A percentile compares a stretch with the other conserved stretches of the same genome.
Evolutionary conservation across 176 grass and related monocot genomes (phyloP).

Genomic region (Carex parvula): DNA sequence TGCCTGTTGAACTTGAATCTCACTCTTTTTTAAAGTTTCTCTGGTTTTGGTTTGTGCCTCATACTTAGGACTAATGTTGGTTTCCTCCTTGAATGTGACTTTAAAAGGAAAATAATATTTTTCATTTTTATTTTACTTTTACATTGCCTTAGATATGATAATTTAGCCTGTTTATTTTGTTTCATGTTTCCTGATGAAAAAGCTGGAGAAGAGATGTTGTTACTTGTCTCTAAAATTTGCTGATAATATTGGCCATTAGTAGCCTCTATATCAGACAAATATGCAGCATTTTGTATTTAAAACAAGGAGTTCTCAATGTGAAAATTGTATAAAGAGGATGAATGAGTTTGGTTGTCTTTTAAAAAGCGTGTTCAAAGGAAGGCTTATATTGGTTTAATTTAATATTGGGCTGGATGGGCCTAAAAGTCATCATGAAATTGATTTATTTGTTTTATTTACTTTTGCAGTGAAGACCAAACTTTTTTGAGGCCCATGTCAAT

Average conservation of each 20-base stretch:
- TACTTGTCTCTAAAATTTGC: background rate
- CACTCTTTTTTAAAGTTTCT: background rate
- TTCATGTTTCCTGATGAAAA: background rate
- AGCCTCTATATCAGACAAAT: background rate
- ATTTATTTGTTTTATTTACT: background rate
- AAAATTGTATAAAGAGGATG: background rate
- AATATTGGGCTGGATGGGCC: background rate
- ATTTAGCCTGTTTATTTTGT: background rate
- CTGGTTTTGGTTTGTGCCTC: slow-evolving; percentile 12
- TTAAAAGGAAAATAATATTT: background rate
- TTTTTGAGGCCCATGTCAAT: background rate
- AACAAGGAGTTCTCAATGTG: background rate
- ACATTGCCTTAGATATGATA: background rate
- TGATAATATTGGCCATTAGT: background rate
- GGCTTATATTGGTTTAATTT: background rate
- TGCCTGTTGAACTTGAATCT: slow-evolving; percentile 4
- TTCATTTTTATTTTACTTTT: background rate
- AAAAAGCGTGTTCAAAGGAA: background rate
- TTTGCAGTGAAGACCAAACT: slow-evolving; percentile 3
- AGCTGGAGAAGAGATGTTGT: background rate
- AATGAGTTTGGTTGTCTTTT: background rate
- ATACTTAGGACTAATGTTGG: background rate
- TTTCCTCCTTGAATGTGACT: slow-evolving; percentile 1
- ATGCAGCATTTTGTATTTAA: background rate
- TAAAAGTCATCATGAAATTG: background rate